phyloP scores from a whole-genome alignment of 2,329 filamentous ascomycete genomes.

The Exserohilum rostratum region DNA sequence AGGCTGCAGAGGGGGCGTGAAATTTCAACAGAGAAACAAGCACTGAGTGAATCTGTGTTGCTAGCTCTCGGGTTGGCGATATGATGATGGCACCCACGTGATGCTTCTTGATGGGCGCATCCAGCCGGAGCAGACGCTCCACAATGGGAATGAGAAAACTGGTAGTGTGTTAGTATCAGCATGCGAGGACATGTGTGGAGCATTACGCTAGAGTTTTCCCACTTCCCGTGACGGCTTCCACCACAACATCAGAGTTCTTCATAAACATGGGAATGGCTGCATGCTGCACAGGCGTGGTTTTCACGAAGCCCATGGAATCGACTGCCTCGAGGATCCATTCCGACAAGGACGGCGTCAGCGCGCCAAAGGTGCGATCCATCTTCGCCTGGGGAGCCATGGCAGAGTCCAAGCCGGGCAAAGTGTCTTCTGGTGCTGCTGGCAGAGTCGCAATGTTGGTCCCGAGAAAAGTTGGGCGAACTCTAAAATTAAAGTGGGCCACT shows the following conservation, averaged over 20 bases:
- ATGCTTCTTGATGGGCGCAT: slow-evolving; percentile 85
- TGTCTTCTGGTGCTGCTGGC: slow-evolving; percentile 2
- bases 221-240: slow-evolving; percentile 65
- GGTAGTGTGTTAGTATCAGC: neutral
- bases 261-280: slow-evolving; percentile 88
- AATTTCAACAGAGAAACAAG: slow-evolving; percentile 79
- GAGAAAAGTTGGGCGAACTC: slow-evolving; percentile 15
- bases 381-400: slow-evolving; percentile 45
- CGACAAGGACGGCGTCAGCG: slow-evolving; percentile 71
- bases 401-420: neutral
- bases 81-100: slow-evolving; percentile 91
- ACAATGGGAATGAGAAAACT: slow-evolving; percentile 80
- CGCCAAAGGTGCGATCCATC: slow-evolving; percentile 65
- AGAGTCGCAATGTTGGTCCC: slow-evolving; percentile 3
- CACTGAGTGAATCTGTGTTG: slow-evolving; percentile 86
- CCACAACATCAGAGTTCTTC: slow-evolving; percentile 89
- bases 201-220: slow-evolving; percentile 43
- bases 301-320: slow-evolving; percentile 79
- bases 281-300: slow-evolving; percentile 94
- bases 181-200: no score
- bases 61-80: slow-evolving; percentile 90
- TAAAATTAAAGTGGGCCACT: slow-evolving; percentile 24
- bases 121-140: slow-evolving; percentile 78
- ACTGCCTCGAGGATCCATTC: slow-evolving; percentile 89
- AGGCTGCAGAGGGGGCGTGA: slow-evolving; percentile 76